Conservation (phyloP, 108 stramenopile genomes). For the Discostella stelligeroides region DNA sequence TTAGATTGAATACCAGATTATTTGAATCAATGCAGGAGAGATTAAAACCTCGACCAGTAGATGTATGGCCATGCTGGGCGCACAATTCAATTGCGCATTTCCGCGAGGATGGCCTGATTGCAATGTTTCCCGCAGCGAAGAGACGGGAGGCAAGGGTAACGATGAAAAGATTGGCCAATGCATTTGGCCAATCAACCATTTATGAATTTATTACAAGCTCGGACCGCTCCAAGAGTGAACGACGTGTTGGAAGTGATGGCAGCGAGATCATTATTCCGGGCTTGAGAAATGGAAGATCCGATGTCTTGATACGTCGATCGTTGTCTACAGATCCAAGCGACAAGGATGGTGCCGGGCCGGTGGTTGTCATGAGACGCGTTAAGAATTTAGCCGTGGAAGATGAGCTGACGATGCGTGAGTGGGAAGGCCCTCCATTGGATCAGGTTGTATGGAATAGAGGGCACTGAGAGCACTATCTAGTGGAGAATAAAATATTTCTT, state of each 20-base stretch:
- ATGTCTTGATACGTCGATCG: constrained; percentile 46
- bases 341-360: constrained; percentile 8
- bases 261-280: constrained; percentile 18
- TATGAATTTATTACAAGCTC: constrained; percentile 44
- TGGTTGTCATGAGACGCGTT: constrained; percentile 45
- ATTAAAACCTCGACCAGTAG: constrained; percentile 27
- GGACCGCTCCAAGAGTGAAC: constrained; percentile 16
- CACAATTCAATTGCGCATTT: constrained; percentile 36
- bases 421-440: constrained; percentile 41
- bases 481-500: too few relatives aligned
- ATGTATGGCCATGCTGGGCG: constrained; percentile 44
- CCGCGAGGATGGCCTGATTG: constrained; percentile 29
- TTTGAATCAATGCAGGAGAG: too few relatives aligned
- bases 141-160: constrained; percentile 24
- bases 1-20: too few relatives aligned
- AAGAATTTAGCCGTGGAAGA: constrained; percentile 44
- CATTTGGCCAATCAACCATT: constrained; percentile 30
- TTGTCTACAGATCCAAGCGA: constrained; percentile 2
- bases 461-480: not conserved
- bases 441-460: constrained; percentile 4
- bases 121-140: constrained; percentile 23
- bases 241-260: constrained; percentile 24
- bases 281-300: constrained; percentile 27
- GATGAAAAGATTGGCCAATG: constrained; percentile 28
- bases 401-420: constrained; percentile 48